These are phyloP conservation scores for Tuber indicum DNA, from an alignment of 495 filamentous ascomycete genomes.

Conservation along the genomic window DNA sequence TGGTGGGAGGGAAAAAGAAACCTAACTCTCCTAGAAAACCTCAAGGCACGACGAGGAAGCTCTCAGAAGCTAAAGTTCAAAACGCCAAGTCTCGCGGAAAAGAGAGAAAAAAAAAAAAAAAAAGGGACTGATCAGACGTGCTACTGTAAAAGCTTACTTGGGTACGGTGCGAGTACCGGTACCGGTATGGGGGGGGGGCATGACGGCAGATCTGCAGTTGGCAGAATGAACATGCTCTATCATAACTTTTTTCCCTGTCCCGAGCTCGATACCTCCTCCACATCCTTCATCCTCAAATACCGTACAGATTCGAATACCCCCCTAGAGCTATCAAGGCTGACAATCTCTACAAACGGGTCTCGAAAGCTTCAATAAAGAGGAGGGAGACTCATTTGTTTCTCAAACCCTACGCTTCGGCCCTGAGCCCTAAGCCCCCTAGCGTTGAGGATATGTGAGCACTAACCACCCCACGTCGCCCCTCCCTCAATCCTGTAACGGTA, in stretches of 20 bases:
- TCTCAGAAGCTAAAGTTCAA: slow-evolving; percentile 12
- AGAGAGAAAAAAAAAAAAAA: not conserved
- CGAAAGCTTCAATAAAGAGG: not conserved
- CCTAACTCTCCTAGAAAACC: not conserved
- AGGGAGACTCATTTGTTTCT: not conserved
- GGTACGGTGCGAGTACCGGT: not conserved
- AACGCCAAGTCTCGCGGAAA: slow-evolving; percentile 16
- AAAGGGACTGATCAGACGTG: not conserved
- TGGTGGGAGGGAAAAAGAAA: slow-evolving; percentile 6
- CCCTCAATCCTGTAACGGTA: slow-evolving; percentile 13
- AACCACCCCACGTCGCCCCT: slow-evolving; percentile 10
- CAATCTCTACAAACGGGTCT: not conserved
- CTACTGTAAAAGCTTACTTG: slow-evolving; percentile 15
- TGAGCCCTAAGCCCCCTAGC: slow-evolving; percentile 14
- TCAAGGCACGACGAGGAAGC: slow-evolving; percentile 6
- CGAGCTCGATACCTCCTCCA: not conserved
- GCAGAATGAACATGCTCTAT: not conserved
- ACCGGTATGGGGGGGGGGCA: not conserved
- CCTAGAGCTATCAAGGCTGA: not conserved
- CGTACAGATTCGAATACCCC: not conserved
- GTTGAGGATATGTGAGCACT: not conserved
- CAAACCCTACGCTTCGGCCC: slow-evolving; percentile 16
- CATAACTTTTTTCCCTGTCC: not conserved
- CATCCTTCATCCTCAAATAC: not conserved
- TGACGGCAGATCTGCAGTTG: not conserved